Percentiles rank a stretch among this genome's conserved stretches.
These are phyloP conservation scores for Epichloe coenophiala DNA, from an alignment of 2,329 filamentous ascomycete genomes.

Conservation along the genomic window DNA sequence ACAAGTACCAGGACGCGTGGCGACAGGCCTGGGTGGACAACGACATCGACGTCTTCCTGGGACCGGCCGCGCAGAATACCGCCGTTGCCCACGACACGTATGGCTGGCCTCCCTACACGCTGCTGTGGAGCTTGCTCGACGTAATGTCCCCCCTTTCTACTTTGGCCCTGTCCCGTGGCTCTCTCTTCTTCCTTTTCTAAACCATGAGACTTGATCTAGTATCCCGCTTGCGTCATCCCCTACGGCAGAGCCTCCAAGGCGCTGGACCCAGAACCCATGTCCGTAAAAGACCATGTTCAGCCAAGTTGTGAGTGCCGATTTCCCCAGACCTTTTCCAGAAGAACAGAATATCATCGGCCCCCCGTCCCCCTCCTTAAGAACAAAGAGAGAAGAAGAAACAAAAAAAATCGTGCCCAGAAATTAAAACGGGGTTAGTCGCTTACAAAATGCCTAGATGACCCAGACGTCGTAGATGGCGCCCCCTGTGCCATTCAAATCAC, in stretches of 20 bases:
- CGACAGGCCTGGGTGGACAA: slow-evolving; percentile 27
- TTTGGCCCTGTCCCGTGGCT: no score
- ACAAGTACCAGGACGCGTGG: slow-evolving; percentile 23
- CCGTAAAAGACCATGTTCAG: neutral
- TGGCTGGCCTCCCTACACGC: slow-evolving; percentile 30
- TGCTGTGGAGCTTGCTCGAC: slow-evolving; percentile 38
- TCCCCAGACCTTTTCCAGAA: no score
- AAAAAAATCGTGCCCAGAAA: no score
- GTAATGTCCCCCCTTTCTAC: slow-evolving; percentile 12
- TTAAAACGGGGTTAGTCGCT: neutral
- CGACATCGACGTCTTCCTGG: slow-evolving; percentile 36
- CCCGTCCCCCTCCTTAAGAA: no score
- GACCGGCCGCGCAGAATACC: slow-evolving; percentile 32
- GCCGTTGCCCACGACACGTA: slow-evolving; percentile 39
- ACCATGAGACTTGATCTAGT: slow-evolving; percentile 18
- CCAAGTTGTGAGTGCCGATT: neutral
- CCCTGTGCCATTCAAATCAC: slow-evolving; percentile 34
- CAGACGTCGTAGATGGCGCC: slow-evolving; percentile 25
- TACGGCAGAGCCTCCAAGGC: slow-evolving; percentile 22
- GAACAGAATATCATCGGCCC: no score
- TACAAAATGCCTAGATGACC: slow-evolving; percentile 21
- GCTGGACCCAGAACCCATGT: slow-evolving; percentile 4
- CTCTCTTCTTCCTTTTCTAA: neutral
- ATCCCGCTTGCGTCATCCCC: slow-evolving; percentile 35
- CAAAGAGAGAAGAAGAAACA: no score